A percentile compares a stretch with the other conserved stretches of the same genome.
Evolutionary conservation across 1,139 yeast genomes (phyloP).

Genomic region (Magnusiomyces magnusii): DNA sequence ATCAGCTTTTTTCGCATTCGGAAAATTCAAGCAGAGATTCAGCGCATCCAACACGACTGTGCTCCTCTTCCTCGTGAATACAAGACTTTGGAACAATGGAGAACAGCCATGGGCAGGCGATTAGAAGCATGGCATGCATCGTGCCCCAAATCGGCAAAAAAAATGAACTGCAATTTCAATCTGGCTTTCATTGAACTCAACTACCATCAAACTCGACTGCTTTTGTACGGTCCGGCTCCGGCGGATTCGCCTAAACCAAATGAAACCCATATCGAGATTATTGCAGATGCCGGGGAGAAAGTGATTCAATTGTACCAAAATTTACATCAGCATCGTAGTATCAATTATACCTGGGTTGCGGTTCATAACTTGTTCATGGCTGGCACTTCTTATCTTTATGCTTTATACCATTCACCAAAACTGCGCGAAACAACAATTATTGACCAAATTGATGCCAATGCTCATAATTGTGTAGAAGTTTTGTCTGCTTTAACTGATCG

Average conservation of each 20-base stretch:
- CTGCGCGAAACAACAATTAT: constrained; percentile 43
- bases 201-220: constrained; percentile 63
- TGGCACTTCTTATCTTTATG: constrained; percentile 73
- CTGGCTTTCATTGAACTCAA: constrained; percentile 62
- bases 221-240: constrained; percentile 76
- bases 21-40: constrained; percentile 73
- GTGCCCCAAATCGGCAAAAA: constrained; percentile 49
- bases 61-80: constrained; percentile 62
- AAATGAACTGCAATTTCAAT: constrained; percentile 72
- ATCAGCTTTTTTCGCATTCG: constrained; percentile 60
- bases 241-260: constrained; percentile 40
- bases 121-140: constrained; percentile 55
- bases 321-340: constrained; percentile 46
- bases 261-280: constrained; percentile 45
- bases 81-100: constrained; percentile 52
- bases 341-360: constrained; percentile 91
- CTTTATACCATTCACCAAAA: constrained; percentile 59
- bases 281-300: constrained; percentile 59
- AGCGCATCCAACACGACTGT: constrained; percentile 59
- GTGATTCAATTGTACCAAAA: constrained; percentile 57
- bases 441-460: constrained; percentile 47
- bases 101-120: constrained; percentile 41
- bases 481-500: constrained; percentile 54
- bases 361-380: constrained; percentile 86
- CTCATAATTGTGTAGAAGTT: constrained; percentile 53